These are phyloP conservation scores for Daucus carota DNA, from an alignment of 129 eudicot genomes.

Conservation along the genomic window DNA sequence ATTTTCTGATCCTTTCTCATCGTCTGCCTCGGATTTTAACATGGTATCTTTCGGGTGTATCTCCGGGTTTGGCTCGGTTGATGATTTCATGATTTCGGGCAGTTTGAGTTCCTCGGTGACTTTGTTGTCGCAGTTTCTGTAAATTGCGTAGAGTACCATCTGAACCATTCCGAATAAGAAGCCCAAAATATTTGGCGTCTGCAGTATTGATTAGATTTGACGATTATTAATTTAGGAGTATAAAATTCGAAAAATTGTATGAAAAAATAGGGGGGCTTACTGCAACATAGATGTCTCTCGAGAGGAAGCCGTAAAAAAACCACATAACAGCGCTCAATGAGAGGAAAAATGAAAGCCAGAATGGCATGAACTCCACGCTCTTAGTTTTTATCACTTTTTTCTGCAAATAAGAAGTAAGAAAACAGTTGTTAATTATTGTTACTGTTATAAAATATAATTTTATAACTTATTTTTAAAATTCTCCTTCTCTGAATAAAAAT, in stretches of 20 bases:
- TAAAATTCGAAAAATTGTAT: no score
- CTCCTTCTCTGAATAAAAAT: no score
- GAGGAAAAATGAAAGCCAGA: conserved; percentile 42
- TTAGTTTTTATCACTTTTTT: conserved; percentile 43
- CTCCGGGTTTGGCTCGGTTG: neutral
- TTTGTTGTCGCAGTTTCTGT: conserved; percentile 19
- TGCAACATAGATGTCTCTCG: conserved; percentile 37
- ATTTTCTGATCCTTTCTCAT: neutral
- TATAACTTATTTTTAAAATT: no score
- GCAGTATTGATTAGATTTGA: neutral
- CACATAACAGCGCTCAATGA: conserved; percentile 42
- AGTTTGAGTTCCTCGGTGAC: conserved; percentile 22
- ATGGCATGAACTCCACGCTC: conserved; percentile 64
- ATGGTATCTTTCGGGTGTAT: neutral
- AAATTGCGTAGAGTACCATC: conserved; percentile 33
- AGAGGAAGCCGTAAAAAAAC: conserved; percentile 47
- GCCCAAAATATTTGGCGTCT: conserved; percentile 52
- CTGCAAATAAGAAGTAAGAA: conserved; percentile 17
- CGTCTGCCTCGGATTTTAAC: neutral
- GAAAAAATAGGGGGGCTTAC: conserved; percentile 25
- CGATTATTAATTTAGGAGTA: no score
- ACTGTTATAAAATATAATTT: no score
- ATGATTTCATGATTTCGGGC: conserved; percentile 16
- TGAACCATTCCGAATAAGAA: conserved; percentile 39
- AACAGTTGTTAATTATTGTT: neutral